phyloP scores from a whole-genome alignment of 345 rosid species.

The Lumnitzera racemosa region DNA sequence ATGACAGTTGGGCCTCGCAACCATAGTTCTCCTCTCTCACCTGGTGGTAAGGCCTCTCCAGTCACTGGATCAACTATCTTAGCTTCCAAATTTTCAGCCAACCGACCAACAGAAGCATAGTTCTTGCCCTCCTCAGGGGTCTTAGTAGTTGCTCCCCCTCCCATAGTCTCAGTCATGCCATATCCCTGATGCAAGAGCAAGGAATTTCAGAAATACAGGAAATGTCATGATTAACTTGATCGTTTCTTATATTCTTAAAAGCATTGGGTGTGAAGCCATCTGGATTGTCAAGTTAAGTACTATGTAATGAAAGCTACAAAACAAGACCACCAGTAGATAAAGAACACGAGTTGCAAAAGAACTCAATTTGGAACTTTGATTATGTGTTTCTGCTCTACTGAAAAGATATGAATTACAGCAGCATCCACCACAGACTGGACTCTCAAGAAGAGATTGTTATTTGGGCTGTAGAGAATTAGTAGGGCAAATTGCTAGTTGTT shows the following conservation, averaged over 20 bases:
- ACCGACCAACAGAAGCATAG: constrained; percentile 67
- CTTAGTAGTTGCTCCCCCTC: constrained; percentile 37
- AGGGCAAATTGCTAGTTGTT: too few relatives aligned
- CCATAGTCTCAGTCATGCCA: constrained; percentile 85
- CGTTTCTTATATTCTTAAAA: not conserved
- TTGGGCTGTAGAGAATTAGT: too few relatives aligned
- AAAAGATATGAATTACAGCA: too few relatives aligned
- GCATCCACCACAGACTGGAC: too few relatives aligned
- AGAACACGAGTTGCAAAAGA: too few relatives aligned
- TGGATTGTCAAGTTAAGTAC: too few relatives aligned
- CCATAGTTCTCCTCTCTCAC: constrained; percentile 82
- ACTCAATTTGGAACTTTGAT: too few relatives aligned
- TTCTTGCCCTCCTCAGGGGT: constrained; percentile 46
- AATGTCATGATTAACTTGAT: not conserved
- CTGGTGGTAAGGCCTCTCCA: constrained; percentile 65
- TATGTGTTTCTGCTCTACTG: too few relatives aligned
- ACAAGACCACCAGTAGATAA: too few relatives aligned
- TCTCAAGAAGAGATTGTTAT: too few relatives aligned
- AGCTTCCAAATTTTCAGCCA: constrained; percentile 60
- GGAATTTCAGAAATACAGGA: not conserved
- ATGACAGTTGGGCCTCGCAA: constrained; percentile 69
- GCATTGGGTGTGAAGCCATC: not conserved
- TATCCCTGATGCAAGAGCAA: constrained; percentile 49
- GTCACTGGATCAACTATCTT: constrained; percentile 75
- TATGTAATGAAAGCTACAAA: too few relatives aligned